A percentile compares a stretch with the other conserved stretches of the same genome.
phyloP scores from a whole-genome alignment of 2,329 filamentous ascomycete genomes.

The Verticillium klebahnii region DNA sequence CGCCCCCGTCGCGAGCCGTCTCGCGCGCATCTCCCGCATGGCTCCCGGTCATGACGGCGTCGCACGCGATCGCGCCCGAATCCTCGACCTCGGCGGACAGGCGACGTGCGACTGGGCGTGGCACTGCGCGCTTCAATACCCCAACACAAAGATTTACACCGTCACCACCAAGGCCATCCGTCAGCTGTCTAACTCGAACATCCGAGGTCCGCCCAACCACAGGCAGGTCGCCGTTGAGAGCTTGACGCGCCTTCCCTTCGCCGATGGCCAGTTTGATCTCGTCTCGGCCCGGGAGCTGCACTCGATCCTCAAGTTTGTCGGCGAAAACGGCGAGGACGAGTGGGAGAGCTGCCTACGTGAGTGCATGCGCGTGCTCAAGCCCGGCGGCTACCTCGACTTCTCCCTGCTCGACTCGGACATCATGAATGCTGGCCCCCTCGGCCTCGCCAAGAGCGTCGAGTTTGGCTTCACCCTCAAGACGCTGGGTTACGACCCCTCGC shows the following conservation, averaged over 20 bases:
- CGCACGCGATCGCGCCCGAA: slow-evolving; percentile 52
- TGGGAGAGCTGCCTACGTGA: slow-evolving; percentile 82
- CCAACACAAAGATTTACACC: slow-evolving; percentile 81
- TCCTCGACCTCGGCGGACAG: slow-evolving; percentile 84
- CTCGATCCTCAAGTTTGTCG: slow-evolving; percentile 70
- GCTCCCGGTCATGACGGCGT: slow-evolving; percentile 36
- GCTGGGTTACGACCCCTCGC: slow-evolving; percentile 80
- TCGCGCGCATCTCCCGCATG: slow-evolving; percentile 50
- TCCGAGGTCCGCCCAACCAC: slow-evolving; percentile 84
- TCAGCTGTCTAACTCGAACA: slow-evolving; percentile 67
- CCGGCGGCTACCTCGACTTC: slow-evolving; percentile 90
- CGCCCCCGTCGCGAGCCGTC: slow-evolving; percentile 58
- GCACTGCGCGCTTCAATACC: slow-evolving; percentile 84
- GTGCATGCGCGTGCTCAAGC: slow-evolving; percentile 87
- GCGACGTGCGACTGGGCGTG: slow-evolving; percentile 91
- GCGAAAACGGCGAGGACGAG: slow-evolving; percentile 70
- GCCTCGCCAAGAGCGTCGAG: slow-evolving; percentile 80
- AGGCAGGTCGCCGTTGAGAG: slow-evolving; percentile 73
- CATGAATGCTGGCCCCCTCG: slow-evolving; percentile 74
- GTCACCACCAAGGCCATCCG: slow-evolving; percentile 70
- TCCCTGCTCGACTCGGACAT: slow-evolving; percentile 86
- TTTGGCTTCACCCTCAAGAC: slow-evolving; percentile 88
- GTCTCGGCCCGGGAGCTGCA: slow-evolving; percentile 87
- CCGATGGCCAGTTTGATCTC: slow-evolving; percentile 81
- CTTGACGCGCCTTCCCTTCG: slow-evolving; percentile 79